Evolutionary conservation across 805 yeast genomes (phyloP).

Genomic region (Suhomyces vadensis): DNA sequence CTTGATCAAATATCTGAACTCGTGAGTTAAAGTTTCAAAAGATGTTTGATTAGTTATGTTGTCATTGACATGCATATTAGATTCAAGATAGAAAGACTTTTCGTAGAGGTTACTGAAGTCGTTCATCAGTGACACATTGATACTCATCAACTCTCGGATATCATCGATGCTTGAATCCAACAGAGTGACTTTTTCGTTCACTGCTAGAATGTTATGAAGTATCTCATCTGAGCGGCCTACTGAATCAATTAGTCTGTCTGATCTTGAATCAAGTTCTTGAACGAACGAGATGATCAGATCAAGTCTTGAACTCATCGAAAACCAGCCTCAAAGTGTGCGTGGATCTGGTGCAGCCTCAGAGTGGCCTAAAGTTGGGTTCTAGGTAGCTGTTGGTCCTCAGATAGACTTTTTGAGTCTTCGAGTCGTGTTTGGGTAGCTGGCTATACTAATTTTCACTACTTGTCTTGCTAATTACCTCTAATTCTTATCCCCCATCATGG

Average conservation of each 20-base stretch:
- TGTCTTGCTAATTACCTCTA: too few relatives aligned
- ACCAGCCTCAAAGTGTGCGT: too few relatives aligned
- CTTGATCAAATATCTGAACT: slow-evolving; percentile 27
- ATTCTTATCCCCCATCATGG: background rate
- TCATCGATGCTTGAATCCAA: slow-evolving; percentile 33
- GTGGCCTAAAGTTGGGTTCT: too few relatives aligned
- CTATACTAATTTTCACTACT: too few relatives aligned
- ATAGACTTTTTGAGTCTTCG: too few relatives aligned
- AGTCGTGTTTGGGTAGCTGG: too few relatives aligned
- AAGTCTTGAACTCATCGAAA: slow-evolving; percentile 17
- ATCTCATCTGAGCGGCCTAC: slow-evolving; percentile 26
- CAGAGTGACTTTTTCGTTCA: slow-evolving; percentile 22
- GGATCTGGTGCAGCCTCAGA: too few relatives aligned
- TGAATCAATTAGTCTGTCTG: slow-evolving; percentile 23
- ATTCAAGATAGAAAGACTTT: slow-evolving; percentile 35
- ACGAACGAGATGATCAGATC: slow-evolving; percentile 34
- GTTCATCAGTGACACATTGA: slow-evolving; percentile 23
- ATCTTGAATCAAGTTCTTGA: slow-evolving; percentile 30
- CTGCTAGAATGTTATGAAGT: slow-evolving; percentile 20
- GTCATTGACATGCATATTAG: slow-evolving; percentile 34
- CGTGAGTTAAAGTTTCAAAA: slow-evolving; percentile 29
- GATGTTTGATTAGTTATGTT: slow-evolving; percentile 31
- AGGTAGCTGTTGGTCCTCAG: too few relatives aligned
- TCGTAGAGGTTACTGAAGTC: slow-evolving; percentile 33
- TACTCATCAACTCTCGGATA: slow-evolving; percentile 21